Base-by-base conservation (phyloP, 257 asterid species). In the Phtheirospermum japonicum region DNA sequence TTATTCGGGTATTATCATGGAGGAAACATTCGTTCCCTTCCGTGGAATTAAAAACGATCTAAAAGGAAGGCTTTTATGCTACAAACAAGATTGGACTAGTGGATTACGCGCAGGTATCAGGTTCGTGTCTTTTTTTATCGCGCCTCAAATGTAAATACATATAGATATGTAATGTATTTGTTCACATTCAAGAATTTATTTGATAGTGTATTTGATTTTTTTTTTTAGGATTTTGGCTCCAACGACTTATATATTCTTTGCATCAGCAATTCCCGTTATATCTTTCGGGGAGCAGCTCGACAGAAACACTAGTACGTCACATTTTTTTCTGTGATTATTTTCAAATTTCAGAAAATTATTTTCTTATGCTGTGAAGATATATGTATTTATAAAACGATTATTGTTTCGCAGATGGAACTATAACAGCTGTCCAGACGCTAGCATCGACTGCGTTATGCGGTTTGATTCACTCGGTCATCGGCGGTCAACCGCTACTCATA, bases 391-490 rank as follows among this genome's bases (percentile, higher is more conserved):
- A 5, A 34, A 65, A 46, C 26, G 57, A 51, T 18, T 64, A 16
- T 5, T 66, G 26, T 37, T 33, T 2, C 57, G 71, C 80, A 93
- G 99, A 89, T 75, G 99, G 99, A 75, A 63, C 82, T 72, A 61
- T 93, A 69, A 93, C 97, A 51, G 97, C 99, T 14, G 97, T 93
- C 61, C 97, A 93, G 72, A 89, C 99, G 57, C 94, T 93, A 63
- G 96, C 85, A 62, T 93, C 99, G 34, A 93, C 99, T 5, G 95
- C 99, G 39, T 69, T 93, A 48, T 93, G 97, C 69, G 99, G 97
- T 26, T 72, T 93, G 31, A 85, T 93, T 74, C 99, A 93, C 80
- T 83, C 99, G 13, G 60, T 93, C 63, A 4, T 87, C 20, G 99
- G 99, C 13, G 99, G 99, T 57, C 99, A 93, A 28, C 99, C 99